Conservation (phyloP, 176 grass and related monocot species). For the Phragmites australis region DNA sequence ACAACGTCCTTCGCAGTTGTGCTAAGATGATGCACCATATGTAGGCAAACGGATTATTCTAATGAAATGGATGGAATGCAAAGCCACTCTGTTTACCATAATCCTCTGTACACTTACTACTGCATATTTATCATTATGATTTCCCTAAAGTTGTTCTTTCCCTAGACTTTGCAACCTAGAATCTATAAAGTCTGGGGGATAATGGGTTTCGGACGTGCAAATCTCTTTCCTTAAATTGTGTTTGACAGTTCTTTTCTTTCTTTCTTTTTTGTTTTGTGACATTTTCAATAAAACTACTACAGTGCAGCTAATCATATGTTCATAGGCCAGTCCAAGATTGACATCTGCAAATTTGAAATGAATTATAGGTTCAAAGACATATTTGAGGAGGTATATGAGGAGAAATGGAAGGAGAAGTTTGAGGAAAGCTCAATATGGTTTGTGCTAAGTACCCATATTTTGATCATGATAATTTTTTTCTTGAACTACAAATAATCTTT, state of each 20-base stretch:
- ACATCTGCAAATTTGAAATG: constrained; percentile 31
- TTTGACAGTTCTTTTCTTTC: not conserved
- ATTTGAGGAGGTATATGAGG: constrained; percentile 92
- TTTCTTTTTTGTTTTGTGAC: not conserved
- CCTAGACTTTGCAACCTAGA: not conserved
- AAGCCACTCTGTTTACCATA: not conserved
- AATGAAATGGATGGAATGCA: not conserved
- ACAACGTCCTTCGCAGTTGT: not conserved
- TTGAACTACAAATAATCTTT: constrained; percentile 15
- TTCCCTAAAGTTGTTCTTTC: not conserved
- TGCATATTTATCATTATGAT: constrained; percentile 15
- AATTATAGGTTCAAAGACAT: constrained; percentile 90
- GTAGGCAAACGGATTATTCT: constrained; percentile 3
- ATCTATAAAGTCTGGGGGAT: not conserved
- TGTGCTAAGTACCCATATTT: constrained; percentile 39
- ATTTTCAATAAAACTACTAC: not conserved
- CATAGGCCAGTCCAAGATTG: constrained; percentile 27
- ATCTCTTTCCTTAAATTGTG: not conserved
- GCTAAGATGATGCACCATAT: not conserved
- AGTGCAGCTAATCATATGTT: constrained; percentile 9
- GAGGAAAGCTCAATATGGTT: constrained; percentile 84
- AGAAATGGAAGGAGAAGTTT: constrained; percentile 82
- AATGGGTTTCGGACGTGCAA: not conserved
- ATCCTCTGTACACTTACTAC: not conserved
- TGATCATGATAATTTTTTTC: not conserved